Evolutionary conservation across 495 filamentous ascomycete species (phyloP), one percentile per base, ranked within the genome.

Genomic region (Xylaria longipes): DNA sequence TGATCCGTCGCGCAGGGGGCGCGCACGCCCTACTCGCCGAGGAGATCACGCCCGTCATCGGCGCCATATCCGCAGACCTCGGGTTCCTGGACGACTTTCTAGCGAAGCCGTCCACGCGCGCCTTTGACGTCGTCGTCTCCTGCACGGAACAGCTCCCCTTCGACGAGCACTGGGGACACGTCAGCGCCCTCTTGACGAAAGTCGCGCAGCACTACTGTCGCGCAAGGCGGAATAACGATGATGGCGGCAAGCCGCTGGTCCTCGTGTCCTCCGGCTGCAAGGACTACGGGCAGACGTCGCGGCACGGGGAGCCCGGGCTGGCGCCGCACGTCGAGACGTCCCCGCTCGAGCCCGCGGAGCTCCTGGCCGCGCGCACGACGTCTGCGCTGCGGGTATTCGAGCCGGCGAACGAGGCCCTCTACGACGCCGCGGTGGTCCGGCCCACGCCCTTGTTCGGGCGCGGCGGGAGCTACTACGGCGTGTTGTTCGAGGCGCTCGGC

Each of bases 211-310:
- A 74, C 46, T 50, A 50, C n/a, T 15, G 9, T n/a, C 2, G 69
- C 63, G 64, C 39, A 35, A 8, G 22, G 74, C 25, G 31, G 17
- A 54, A 29, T 7, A 3, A 6, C 39, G 5, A 12, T 31, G 76
- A 77, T 2, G 61, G 39, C 15, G 71, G 77, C 15, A 71, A 72
- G 27, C 81, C 81, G 3, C 65, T 86, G 11, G 79, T 86, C 9
- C 64, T 86, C 2, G 73, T 77, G 54, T 82, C 77, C 22, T 81
- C 78, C 14, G 84, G 84, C 0, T 83, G 81, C 70, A 84, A 86
- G 57, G 82, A 86, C 71, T 86, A 86, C 73, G 83, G 83, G 1
- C 77, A 68, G 25, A 82, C 77, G 3, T 69, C 65, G 0, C 64
- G 78, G 0, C 76, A 82, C 58, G 80, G 80, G 6, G 69, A 73